Percentiles rank a stretch among this genome's conserved stretches.
These are phyloP conservation scores for Lactarius hengduanensis DNA, from an alignment of 768 basidiomycete species.

Conservation along the genomic window DNA sequence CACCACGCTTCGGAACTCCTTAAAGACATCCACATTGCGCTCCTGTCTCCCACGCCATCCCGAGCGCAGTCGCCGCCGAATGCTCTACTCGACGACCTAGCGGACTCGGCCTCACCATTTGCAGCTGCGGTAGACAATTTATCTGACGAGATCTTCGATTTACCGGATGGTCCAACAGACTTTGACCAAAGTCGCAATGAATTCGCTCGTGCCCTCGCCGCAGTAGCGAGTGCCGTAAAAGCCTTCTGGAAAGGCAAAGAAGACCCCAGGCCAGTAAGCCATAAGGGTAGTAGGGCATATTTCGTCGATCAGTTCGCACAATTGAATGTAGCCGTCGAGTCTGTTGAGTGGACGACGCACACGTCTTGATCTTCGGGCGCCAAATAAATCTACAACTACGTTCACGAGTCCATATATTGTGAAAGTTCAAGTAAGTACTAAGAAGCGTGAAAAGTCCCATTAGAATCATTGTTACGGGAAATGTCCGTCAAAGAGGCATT, in stretches of 20 bases:
- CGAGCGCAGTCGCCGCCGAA: constrained; percentile 2
- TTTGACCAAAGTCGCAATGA: constrained; percentile 16
- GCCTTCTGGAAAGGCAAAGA: constrained; percentile 22
- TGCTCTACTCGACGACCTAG: constrained; percentile 20
- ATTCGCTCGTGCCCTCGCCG: constrained; percentile 19
- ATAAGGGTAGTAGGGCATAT: constrained; percentile 19
- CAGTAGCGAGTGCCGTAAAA: constrained; percentile 20
- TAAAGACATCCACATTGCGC: constrained; percentile 1
- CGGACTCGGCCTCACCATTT: constrained; percentile 23
- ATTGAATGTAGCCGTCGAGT: constrained; percentile 18
- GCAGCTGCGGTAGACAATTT: constrained; percentile 24
- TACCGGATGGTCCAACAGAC: constrained; percentile 5
- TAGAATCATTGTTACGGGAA: not conserved
- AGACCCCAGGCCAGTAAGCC: constrained; percentile 4
- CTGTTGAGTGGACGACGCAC: constrained; percentile 16
- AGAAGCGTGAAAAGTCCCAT: not conserved
- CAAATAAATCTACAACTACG: not conserved
- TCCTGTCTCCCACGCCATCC: constrained; percentile 10
- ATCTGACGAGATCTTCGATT: constrained; percentile 17
- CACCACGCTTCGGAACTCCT: constrained; percentile 16
- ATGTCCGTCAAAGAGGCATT: not conserved
- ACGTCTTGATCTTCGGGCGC: not conserved
- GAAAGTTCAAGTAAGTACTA: not conserved
- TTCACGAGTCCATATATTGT: not conserved
- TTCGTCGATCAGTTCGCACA: constrained; percentile 16